These are phyloP conservation scores for Thalassia testudinum DNA, from an alignment of 116 monocot genomes.

Conservation along the genomic window DNA sequence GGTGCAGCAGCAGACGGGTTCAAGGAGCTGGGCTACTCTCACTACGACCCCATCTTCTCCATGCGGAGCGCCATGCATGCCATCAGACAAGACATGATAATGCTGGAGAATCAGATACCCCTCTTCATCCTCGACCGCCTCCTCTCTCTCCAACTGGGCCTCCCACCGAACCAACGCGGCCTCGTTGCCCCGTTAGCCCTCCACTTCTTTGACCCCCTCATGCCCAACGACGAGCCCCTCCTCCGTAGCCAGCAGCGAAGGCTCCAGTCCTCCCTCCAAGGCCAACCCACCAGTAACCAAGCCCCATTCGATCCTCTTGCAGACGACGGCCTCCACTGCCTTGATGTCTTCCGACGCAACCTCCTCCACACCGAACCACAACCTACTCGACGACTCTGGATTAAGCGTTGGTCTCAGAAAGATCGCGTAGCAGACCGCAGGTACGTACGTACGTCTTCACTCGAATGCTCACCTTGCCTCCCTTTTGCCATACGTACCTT, in stretches of 20 bases:
- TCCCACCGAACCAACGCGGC: constrained; percentile 16
- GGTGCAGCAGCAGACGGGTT: constrained; percentile 48
- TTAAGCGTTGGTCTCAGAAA: constrained; percentile 13
- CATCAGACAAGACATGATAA: constrained; percentile 66
- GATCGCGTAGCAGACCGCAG: constrained; percentile 29
- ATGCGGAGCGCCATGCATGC: constrained; percentile 56
- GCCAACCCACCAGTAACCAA: neutral
- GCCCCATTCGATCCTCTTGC: constrained; percentile 37
- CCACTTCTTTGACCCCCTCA: constrained; percentile 59
- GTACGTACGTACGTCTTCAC: no score
- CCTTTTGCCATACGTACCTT: no score
- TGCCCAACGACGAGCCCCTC: constrained; percentile 52
- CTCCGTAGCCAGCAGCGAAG: neutral
- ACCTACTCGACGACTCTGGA: constrained; percentile 1
- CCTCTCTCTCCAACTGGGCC: constrained; percentile 28
- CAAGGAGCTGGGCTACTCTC: constrained; percentile 39
- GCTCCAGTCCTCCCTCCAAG: constrained; percentile 5
- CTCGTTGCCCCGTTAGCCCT: constrained; percentile 30
- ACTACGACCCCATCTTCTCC: constrained; percentile 61
- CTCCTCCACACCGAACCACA: constrained; percentile 15
- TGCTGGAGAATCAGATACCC: constrained; percentile 84
- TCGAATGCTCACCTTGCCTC: no score
- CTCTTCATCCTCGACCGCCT: constrained; percentile 67
- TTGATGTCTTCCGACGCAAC: constrained; percentile 54
- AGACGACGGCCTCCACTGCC: constrained; percentile 42